A percentile compares a stretch with the other conserved stretches of the same genome.
These are phyloP conservation scores for Clitocybe nebularis DNA, from an alignment of 1,284 basidiomycete species.

Conservation along the genomic window DNA sequence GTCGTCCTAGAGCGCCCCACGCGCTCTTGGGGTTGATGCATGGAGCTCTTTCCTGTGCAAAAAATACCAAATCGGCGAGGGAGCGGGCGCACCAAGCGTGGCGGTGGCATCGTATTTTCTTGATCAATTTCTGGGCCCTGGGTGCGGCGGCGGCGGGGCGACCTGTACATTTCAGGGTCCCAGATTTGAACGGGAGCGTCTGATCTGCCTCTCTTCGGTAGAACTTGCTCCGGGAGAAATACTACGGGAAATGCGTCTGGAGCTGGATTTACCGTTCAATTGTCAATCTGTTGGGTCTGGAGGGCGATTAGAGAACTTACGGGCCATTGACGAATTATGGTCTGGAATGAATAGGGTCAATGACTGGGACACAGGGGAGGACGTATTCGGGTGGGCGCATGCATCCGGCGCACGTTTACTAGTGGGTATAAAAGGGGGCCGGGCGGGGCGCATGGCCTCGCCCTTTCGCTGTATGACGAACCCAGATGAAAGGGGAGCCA, in stretches of 20 bases:
- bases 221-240: no score
- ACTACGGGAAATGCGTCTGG: constrained; percentile 21
- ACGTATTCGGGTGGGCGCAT: no score
- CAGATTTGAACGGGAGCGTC: no score
- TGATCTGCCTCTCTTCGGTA: no score
- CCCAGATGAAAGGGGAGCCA: constrained; percentile 17
- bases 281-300: no score
- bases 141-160: constrained; percentile 5
- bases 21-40: constrained; percentile 20
- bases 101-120: constrained; percentile 14
- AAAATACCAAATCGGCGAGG: constrained; percentile 28
- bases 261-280: constrained; percentile 19
- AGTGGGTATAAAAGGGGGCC: no score
- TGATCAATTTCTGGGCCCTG: constrained; percentile 10
- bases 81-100: constrained; percentile 20
- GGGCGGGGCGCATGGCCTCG: no score
- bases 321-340: constrained; percentile 16
- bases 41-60: constrained; percentile 27
- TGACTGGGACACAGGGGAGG: not conserved
- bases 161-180: constrained; percentile 8
- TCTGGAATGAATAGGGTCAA: not conserved
- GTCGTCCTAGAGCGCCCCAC: constrained; percentile 11
- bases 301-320: constrained; percentile 20
- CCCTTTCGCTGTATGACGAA: constrained; percentile 9
- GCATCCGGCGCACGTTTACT: no score